Base-by-base conservation (phyloP, 129 eudicot species). In the Chrysanthemum makinoi region DNA sequence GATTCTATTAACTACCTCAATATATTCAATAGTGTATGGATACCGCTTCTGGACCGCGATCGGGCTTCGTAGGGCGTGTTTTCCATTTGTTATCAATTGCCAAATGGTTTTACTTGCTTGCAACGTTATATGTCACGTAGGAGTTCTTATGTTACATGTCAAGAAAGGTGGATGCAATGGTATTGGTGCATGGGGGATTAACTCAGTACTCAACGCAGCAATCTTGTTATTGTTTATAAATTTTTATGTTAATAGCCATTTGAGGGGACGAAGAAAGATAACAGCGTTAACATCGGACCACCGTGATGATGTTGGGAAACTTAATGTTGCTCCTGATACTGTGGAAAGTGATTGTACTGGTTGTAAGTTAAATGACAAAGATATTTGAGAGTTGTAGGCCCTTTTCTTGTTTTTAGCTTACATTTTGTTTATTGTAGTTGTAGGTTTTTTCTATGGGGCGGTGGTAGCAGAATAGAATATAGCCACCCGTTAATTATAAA, bases 151-250 rank as follows among this genome's bases (percentile, higher is more conserved):
- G 5, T 51, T 87, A 62, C 95, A 92, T 14, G 35, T 82, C 1
- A 50, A 85, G 6, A 92, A 85, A 74, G 98, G 98, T 0, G 98
- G 98, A 10, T 92, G 98, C 70, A 92, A 92, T 44, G 98, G 98
- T 18, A 92, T 92, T 48, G 94, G 96, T 3, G 98, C 96, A 0
- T 92, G 96, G 98, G 76, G 84, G n/a, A 68, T 88, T 30, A 92
- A 92, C 65, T 92, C 98, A 16, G 89, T 89, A 14, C 84, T 92
- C 49, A 92, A 92, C 44, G 86, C 49, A 1, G 95, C 88, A 0
- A 89, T 92, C 80, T 44, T 88, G 66, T 6, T 89, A 3, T 80
- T 92, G 11, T 83, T 86, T 62, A 18, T 92, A 78, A 92, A 84
- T 60, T 92, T 84, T 68, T 89, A 86, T n/a, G 85, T 89, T 4